Evolutionary conservation across 2,329 filamentous ascomycete species (phyloP), one percentile per base, ranked within the genome.

Genomic region (Tolypocladium guangdongense): DNA sequence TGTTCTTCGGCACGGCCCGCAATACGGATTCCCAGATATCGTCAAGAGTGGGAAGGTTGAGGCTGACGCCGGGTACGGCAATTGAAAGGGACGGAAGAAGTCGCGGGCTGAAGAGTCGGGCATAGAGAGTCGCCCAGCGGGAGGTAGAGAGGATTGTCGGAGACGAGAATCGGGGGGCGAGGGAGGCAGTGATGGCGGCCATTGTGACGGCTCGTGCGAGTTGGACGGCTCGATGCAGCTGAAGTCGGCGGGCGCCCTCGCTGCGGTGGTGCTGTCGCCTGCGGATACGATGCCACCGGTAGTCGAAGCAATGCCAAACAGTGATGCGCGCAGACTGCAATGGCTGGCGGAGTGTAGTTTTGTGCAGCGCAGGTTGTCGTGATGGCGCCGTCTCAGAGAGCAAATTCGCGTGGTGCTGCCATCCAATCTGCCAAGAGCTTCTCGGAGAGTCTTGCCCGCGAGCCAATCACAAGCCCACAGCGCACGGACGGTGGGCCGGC

Each of bases 1-100:
- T 99, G 76, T 96, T 97, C 80, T 99, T 99, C 6, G 93, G 93
- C 18, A 97, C 93, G 1, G 93, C 93, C 60, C 85, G 85, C 60
- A 99, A 78, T 47, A 99, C 81, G 7, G 88, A 90, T 61, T 96
- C 92, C 92, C 92, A 97, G 63, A 99, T 84, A 58, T 87, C 88
- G 53, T 82, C 84, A 24, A 96, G 72, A 50, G 75, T 81, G 10
- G 76, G 76, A 12, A 80, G 63, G 54, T 71, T 72, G 54, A 78
- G 65, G 60, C 83, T 77, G 59, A 88, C 74, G 39, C 79, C 74
- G 27, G 87, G 82, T 39, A 86, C 69, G 7, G 82, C 73, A 56
- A 85, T 73, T 18, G 80, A 73, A 35, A 83, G 68, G 59, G 75
- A 77, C 54, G 76, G 76, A 55, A 83, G 69, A 61, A 78, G 70